Evolutionary conservation across 208 protist genomes (phyloP).

Genomic region (Crithidia brevicula): DNA sequence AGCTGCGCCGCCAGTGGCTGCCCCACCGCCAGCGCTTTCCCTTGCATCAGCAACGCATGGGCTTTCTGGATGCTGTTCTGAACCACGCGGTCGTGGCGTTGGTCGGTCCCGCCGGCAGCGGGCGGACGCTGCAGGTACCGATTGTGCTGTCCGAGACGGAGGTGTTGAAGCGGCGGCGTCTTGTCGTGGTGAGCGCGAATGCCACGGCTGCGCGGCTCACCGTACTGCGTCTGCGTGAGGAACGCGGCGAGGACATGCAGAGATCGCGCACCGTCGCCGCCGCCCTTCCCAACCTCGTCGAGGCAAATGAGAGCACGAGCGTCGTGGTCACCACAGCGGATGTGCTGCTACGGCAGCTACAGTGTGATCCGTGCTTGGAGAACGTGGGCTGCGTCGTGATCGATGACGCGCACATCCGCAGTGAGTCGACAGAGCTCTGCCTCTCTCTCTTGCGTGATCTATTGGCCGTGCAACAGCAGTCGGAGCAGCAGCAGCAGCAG

Average conservation of each 20-base stretch:
- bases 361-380: conserved; percentile 80
- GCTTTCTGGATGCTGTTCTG: conserved; percentile 72
- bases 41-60: conserved; percentile 74
- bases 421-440: conserved; percentile 70
- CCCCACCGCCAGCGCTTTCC: conserved; percentile 84
- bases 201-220: conserved; percentile 62
- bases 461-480: conserved; percentile 32
- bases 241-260: conserved; percentile 76
- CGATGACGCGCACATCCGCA: conserved; percentile 83
- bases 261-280: conserved; percentile 49
- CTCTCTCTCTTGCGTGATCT: conserved; percentile 69
- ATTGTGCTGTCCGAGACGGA: conserved; percentile 87
- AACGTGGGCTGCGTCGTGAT: conserved; percentile 80
- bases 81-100: conserved; percentile 65
- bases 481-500: conserved; percentile 25
- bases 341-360: conserved; percentile 81
- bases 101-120: conserved; percentile 58
- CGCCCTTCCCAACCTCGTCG: conserved; percentile 46
- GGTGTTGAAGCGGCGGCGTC: conserved; percentile 71
- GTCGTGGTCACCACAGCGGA: conserved; percentile 84
- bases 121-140: conserved; percentile 79
- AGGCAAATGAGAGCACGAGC: conserved; percentile 52
- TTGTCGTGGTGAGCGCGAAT: conserved; percentile 75
- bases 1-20: conserved; percentile 79
- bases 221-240: conserved; percentile 74